These are phyloP conservation scores for Ogataea trehalophila DNA, from an alignment of 805 yeast species.

Conservation along the genomic window DNA sequence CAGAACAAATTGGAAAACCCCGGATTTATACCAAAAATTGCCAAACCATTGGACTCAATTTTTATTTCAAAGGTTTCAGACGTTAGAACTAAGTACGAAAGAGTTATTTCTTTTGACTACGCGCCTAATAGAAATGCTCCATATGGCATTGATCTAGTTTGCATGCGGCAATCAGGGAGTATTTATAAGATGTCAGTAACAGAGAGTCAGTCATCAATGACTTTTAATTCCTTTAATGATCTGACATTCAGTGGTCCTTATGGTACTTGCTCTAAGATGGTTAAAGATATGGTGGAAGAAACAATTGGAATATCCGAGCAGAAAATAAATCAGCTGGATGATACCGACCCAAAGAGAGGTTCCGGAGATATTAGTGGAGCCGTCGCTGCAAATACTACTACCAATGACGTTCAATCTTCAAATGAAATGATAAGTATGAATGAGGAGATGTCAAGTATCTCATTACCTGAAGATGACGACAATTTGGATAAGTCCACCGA, in stretches of 20 bases:
- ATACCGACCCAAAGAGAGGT: conserved; percentile 5
- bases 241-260: conserved; percentile 54
- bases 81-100: conserved; percentile 67
- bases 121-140: conserved; percentile 46
- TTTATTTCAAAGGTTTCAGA: conserved; percentile 77
- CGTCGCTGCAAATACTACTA: not conserved
- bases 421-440: not conserved
- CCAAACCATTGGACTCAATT: conserved; percentile 43
- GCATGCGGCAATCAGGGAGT: conserved; percentile 89
- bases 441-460: conserved; percentile 8
- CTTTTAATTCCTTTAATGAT: conserved; percentile 67
- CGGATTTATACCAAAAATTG: conserved; percentile 5
- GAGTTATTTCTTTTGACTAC: conserved; percentile 83
- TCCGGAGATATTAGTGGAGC: not conserved
- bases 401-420: not conserved
- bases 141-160: conserved; percentile 64
- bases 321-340: conserved; percentile 1
- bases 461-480: conserved; percentile 20
- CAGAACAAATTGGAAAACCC: conserved; percentile 17
- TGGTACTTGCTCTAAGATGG: conserved; percentile 46
- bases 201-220: conserved; percentile 58
- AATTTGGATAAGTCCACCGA: conserved; percentile 11
- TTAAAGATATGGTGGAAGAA: conserved; percentile 26
- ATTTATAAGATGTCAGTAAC: conserved; percentile 72
- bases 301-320: conserved; percentile 6